These are phyloP conservation scores for Nadsonia commutata DNA, from an alignment of 1,139 yeast species.

Conservation along the genomic window DNA sequence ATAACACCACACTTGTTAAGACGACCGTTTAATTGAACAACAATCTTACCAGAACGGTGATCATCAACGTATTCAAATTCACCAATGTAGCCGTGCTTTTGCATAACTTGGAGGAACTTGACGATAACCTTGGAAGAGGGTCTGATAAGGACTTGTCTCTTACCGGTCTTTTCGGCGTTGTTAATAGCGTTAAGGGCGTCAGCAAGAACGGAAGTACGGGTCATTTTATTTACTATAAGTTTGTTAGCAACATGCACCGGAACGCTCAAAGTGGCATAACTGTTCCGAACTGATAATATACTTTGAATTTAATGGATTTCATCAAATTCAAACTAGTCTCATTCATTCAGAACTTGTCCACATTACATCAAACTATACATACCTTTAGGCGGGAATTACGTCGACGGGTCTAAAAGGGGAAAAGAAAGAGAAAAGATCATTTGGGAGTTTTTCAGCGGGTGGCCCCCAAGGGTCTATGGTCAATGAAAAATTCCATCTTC, in stretches of 20 bases:
- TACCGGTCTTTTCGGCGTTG: constrained; percentile 99
- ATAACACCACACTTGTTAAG: constrained; percentile 97
- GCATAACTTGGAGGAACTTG: constrained; percentile 95
- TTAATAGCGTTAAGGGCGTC: constrained; percentile 97
- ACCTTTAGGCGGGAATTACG: not conserved
- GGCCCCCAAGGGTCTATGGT: no score
- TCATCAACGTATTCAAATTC: constrained; percentile 98
- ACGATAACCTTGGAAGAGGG: constrained; percentile 98
- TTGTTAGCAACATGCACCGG: constrained; percentile 7
- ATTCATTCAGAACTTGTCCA: no score
- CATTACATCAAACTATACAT: no score
- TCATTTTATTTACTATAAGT: constrained; percentile 38
- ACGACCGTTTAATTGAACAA: constrained; percentile 94
- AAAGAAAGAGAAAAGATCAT: not conserved
- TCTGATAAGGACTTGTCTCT: constrained; percentile 97
- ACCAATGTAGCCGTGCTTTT: constrained; percentile 97
- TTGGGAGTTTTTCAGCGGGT: not conserved
- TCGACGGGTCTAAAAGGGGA: not conserved
- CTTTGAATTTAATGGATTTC: no score
- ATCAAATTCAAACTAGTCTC: no score
- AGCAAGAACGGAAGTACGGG: constrained; percentile 97
- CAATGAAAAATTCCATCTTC: no score
- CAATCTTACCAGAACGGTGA: constrained; percentile 98
- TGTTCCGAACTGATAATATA: no score
- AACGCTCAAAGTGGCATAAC: no score